Percentiles rank a stretch among this genome's conserved stretches.
Evolutionary conservation across 345 rosid genomes (phyloP).

Genomic region (Camelina sativa): DNA sequence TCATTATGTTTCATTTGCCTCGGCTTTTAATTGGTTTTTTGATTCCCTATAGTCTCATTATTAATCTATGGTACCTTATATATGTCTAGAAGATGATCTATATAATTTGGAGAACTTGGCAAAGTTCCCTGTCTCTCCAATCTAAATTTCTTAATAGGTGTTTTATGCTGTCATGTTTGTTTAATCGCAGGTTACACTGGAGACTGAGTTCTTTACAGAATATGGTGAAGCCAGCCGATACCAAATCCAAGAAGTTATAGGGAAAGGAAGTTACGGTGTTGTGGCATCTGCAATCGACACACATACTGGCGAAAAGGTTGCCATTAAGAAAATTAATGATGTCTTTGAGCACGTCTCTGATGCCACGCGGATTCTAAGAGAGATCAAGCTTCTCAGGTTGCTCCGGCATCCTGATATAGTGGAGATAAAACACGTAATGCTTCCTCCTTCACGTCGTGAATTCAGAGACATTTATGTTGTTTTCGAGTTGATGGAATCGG

Average conservation of each 20-base stretch:
- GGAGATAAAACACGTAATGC: conserved; percentile 94
- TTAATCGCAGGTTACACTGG: conserved; percentile 57
- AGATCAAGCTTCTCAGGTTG: conserved; percentile 93
- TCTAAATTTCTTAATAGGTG: conserved; percentile 22
- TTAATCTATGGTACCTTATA: not conserved
- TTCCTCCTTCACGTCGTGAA: conserved; percentile 97
- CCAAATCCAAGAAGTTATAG: conserved; percentile 92
- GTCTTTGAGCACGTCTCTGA: conserved; percentile 99
- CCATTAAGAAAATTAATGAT: conserved; percentile 94
- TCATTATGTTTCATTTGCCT: conserved; percentile 1
- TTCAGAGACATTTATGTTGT: conserved; percentile 95
- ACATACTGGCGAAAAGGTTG: conserved; percentile 86
- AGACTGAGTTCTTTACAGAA: conserved; percentile 90
- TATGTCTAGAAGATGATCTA: not conserved
- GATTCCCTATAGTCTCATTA: not conserved
- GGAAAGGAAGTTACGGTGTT: conserved; percentile 98
- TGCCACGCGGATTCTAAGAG: conserved; percentile 95
- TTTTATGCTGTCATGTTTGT: conserved; percentile 13
- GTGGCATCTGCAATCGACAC: conserved; percentile 92
- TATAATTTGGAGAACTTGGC: conserved; percentile 1
- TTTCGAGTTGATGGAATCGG: conserved; percentile 98
- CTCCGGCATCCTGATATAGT: conserved; percentile 96
- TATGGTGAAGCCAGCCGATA: conserved; percentile 92
- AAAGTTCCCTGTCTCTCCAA: not conserved
- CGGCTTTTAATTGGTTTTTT: not conserved